These are phyloP conservation scores for Aspergillus piperis DNA, from an alignment of 2,329 filamentous ascomycete genomes.

Conservation along the genomic window DNA sequence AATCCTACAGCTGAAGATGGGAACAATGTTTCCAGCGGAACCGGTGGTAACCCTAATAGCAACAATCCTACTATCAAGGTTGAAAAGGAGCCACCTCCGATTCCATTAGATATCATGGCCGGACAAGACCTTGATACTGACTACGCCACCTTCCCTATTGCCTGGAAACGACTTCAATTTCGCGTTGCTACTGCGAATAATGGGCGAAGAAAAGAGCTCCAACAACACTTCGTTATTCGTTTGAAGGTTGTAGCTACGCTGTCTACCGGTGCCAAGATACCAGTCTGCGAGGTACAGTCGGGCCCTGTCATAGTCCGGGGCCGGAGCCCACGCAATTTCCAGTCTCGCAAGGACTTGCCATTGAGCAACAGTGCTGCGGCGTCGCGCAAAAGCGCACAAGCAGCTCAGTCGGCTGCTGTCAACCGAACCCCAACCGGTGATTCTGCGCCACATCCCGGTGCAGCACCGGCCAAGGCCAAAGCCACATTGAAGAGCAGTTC, in stretches of 20 bases:
- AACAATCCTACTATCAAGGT: conserved; percentile 52
- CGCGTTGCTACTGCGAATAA: conserved; percentile 96
- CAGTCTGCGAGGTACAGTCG: conserved; percentile 80
- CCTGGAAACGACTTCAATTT: conserved; percentile 92
- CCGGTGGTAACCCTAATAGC: conserved; percentile 8
- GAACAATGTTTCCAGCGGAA: conserved; percentile 30
- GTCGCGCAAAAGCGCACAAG: conserved; percentile 68
- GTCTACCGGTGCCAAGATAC: conserved; percentile 76
- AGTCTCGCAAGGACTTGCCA: conserved; percentile 88
- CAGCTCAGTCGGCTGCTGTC: conserved; percentile 32
- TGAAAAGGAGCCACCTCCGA: conserved; percentile 83
- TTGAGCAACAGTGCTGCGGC: conserved; percentile 77
- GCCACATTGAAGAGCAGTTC: conserved; percentile 37
- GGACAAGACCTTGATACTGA: conserved; percentile 75
- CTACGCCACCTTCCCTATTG: conserved; percentile 86
- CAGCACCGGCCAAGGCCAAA: conserved; percentile 33
- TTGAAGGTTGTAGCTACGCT: conserved; percentile 83
- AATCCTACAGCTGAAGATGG: conserved; percentile 50
- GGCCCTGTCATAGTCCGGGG: conserved; percentile 92
- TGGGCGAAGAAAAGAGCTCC: conserved; percentile 87
- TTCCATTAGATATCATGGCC: conserved; percentile 69
- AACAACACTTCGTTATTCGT: conserved; percentile 91
- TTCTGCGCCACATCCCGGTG: conserved; percentile 28
- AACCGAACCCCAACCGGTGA: conserved; percentile 37
- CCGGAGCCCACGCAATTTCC: conserved; percentile 90